Evolutionary conservation across 1,284 basidiomycete species (phyloP).

Genomic region (Sporisorium scitamineum): DNA sequence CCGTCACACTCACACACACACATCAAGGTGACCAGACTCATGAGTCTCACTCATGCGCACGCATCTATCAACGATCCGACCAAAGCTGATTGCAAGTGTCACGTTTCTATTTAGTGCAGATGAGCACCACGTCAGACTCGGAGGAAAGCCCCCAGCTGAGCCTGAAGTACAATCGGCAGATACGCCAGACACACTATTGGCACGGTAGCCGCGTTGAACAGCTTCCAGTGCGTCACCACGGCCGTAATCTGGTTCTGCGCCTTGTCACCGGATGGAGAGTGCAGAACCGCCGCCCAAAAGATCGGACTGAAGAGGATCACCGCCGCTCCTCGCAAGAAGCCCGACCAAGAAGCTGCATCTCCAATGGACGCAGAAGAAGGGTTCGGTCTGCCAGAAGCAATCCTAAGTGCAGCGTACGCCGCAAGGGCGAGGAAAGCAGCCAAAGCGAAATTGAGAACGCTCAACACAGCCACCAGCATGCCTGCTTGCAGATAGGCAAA

Average conservation of each 20-base stretch:
- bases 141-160: slow-evolving; percentile 21
- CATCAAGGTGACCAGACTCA: too few species aligned
- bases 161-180: slow-evolving; percentile 38
- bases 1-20: too few species aligned
- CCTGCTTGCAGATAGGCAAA: slow-evolving; percentile 61
- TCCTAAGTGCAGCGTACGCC: slow-evolving; percentile 15
- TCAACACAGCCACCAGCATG: slow-evolving; percentile 56
- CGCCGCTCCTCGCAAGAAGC: not conserved
- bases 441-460: slow-evolving; percentile 59
- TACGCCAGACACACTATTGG: slow-evolving; percentile 35
- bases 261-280: not conserved
- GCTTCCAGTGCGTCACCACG: slow-evolving; percentile 24
- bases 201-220: slow-evolving; percentile 29
- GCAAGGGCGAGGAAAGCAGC: slow-evolving; percentile 40
- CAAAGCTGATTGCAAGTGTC: not conserved
- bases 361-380: not conserved
- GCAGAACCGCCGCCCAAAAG: slow-evolving; percentile 8
- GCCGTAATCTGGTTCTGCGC: not conserved
- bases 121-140: not conserved
- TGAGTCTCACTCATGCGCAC: too few species aligned
- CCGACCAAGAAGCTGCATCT: not conserved
- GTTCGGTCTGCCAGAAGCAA: slow-evolving; percentile 8
- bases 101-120: not conserved
- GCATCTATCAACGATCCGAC: not conserved
- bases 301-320: slow-evolving; percentile 20